These are phyloP conservation scores for Kodamaea kakaduensis DNA, from an alignment of 805 yeast species.

Conservation along the genomic window DNA sequence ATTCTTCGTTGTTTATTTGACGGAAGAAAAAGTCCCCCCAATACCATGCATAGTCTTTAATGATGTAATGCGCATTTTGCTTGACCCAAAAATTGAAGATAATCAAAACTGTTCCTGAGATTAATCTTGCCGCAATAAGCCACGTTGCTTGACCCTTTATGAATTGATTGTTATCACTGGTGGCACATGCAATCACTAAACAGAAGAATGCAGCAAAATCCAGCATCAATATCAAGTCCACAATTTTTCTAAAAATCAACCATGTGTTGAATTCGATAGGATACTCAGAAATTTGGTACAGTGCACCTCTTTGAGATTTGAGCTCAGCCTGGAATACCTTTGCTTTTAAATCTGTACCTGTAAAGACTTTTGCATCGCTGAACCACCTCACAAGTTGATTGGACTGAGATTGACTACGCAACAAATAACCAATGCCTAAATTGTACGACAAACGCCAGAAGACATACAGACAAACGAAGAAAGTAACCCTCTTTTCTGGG, in stretches of 20 bases:
- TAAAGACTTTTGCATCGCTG: slow-evolving; percentile 15
- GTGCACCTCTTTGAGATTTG: slow-evolving; percentile 36
- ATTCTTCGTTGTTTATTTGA: slow-evolving; percentile 55
- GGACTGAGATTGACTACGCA: slow-evolving; percentile 62
- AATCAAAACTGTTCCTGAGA: slow-evolving; percentile 57
- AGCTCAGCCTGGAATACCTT: slow-evolving; percentile 35
- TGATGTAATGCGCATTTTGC: slow-evolving; percentile 81
- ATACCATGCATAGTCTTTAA: slow-evolving; percentile 90
- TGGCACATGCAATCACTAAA: slow-evolving; percentile 50
- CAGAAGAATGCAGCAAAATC: slow-evolving; percentile 75
- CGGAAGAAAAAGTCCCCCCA: slow-evolving; percentile 93
- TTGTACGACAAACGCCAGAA: slow-evolving; percentile 78
- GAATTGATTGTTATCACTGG: slow-evolving; percentile 35
- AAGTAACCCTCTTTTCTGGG: slow-evolving; percentile 22
- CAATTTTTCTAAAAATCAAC: slow-evolving; percentile 74
- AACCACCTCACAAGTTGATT: slow-evolving; percentile 53
- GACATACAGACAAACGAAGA: slow-evolving; percentile 54
- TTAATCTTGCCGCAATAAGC: slow-evolving; percentile 48
- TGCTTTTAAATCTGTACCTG: slow-evolving; percentile 33
- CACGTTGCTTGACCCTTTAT: slow-evolving; percentile 37
- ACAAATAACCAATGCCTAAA: slow-evolving; percentile 70
- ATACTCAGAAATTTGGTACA: slow-evolving; percentile 24
- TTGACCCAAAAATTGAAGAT: slow-evolving; percentile 81
- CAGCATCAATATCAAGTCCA: slow-evolving; percentile 78
- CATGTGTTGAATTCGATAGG: slow-evolving; percentile 82